Evolutionary conservation across 352 stramenopile species (phyloP).

Genomic region (Aphanomyces invadans): DNA sequence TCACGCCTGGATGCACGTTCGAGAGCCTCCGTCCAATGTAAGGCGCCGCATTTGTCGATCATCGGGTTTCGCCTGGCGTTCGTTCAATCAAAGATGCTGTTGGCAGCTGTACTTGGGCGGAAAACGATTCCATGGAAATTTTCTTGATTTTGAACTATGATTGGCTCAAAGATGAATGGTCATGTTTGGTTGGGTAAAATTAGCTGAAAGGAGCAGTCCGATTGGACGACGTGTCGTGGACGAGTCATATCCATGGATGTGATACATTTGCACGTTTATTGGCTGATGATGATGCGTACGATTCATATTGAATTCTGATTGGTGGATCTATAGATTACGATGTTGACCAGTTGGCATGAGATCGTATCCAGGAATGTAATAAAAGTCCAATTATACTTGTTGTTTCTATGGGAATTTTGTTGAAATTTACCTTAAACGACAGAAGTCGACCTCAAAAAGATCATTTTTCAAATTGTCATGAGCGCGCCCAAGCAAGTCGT

Average conservation of each 20-base stretch:
- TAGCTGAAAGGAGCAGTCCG: background rate
- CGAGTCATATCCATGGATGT: background rate
- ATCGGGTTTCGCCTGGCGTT: too few species aligned
- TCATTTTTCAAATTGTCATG: background rate
- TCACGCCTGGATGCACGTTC: background rate
- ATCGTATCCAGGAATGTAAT: too few species aligned
- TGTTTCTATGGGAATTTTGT: background rate
- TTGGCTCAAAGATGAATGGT: background rate
- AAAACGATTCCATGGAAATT: constrained; percentile 1
- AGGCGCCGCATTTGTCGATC: too few species aligned
- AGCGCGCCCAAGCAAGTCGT: constrained; percentile 7
- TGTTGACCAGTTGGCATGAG: background rate
- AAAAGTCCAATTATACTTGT: too few species aligned
- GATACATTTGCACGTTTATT: background rate
- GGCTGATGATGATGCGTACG: too few species aligned
- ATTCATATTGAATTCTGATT: background rate
- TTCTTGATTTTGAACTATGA: too few species aligned
- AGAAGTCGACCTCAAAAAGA: background rate
- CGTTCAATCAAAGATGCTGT: too few species aligned
- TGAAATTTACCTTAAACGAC: background rate
- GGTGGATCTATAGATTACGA: background rate
- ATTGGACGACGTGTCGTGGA: background rate
- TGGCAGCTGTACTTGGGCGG: too few species aligned
- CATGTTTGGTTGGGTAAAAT: background rate
- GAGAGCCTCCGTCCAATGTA: background rate